phyloP scores from a whole-genome alignment of 2,329 filamentous ascomycete species.

The Colletotrichum kahawae region DNA sequence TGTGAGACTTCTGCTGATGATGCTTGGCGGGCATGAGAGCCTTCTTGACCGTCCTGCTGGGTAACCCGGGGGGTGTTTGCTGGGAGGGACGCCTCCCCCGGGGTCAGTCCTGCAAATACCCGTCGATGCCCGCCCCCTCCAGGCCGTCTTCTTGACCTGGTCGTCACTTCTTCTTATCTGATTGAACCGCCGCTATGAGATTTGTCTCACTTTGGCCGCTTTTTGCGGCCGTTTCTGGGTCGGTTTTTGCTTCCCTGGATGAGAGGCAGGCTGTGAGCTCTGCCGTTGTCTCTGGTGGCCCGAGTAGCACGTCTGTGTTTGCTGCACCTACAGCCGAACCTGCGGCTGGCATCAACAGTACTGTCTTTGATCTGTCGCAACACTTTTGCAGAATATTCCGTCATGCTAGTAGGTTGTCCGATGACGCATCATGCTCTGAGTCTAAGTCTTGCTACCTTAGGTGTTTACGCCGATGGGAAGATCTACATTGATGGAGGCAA shows the following conservation, averaged over 20 bases:
- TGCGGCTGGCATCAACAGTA: slow-evolving; percentile 6
- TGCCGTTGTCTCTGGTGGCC: neutral
- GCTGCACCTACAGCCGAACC: slow-evolving; percentile 1
- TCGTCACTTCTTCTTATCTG: neutral
- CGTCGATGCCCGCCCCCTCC: neutral
- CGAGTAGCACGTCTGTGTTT: neutral
- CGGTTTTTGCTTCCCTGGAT: neutral
- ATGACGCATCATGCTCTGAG: no score
- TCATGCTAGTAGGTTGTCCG: neutral
- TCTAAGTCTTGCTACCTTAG: neutral
- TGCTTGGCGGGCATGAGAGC: neutral
- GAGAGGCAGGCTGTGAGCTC: neutral
- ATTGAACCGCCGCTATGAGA: neutral
- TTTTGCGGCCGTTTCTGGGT: neutral
- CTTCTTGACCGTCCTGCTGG: neutral
- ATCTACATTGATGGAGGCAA: slow-evolving; percentile 27
- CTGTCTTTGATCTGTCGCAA: neutral
- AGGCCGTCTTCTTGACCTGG: neutral
- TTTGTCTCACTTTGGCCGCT: neutral
- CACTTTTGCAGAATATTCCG: slow-evolving; percentile 7
- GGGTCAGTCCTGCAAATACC: slow-evolving; percentile 3
- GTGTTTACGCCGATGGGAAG: slow-evolving; percentile 24
- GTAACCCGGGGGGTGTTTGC: neutral
- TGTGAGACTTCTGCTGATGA: neutral
- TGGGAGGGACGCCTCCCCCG: neutral